Conservation (phyloP, 768 basidiomycete species). For the Collybiopsis luxurians region DNA sequence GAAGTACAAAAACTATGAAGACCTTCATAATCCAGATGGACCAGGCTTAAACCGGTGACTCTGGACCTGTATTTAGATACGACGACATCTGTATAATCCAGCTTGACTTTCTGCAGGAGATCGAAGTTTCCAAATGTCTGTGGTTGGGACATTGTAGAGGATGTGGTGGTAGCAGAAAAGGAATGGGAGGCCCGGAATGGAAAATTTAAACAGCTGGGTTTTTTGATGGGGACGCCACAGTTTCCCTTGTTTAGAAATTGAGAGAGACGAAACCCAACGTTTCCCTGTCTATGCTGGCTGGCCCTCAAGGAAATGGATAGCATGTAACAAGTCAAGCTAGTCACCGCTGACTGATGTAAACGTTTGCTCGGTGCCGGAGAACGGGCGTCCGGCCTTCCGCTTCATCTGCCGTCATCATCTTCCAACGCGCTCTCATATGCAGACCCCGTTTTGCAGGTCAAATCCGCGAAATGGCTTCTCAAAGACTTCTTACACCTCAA, state of each 20-base stretch:
- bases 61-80: conserved; percentile 90
- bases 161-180: conserved; percentile 13
- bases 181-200: conserved; percentile 8
- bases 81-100: conserved; percentile 77
- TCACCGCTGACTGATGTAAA: neutral
- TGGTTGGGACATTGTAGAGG: conserved; percentile 24
- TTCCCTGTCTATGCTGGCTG: neutral
- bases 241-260: neutral
- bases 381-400: too few relatives aligned
- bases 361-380: too few relatives aligned
- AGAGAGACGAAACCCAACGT: neutral
- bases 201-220: conserved; percentile 2
- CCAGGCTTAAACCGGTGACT: conserved; percentile 82
- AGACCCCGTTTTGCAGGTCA: neutral
- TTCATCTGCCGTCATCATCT: neutral
- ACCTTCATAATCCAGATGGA: conserved; percentile 92
- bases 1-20: conserved; percentile 17
- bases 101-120: conserved; percentile 69
- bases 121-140: conserved; percentile 77
- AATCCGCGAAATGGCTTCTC: conserved; percentile 14
- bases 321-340: neutral
- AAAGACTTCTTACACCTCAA: conserved; percentile 42
- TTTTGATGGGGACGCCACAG: neutral
- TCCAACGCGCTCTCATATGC: neutral
- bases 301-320: too few relatives aligned